Base-by-base conservation (phyloP, 2,329 filamentous ascomycete genomes). In the Neoascochyta sp. region DNA sequence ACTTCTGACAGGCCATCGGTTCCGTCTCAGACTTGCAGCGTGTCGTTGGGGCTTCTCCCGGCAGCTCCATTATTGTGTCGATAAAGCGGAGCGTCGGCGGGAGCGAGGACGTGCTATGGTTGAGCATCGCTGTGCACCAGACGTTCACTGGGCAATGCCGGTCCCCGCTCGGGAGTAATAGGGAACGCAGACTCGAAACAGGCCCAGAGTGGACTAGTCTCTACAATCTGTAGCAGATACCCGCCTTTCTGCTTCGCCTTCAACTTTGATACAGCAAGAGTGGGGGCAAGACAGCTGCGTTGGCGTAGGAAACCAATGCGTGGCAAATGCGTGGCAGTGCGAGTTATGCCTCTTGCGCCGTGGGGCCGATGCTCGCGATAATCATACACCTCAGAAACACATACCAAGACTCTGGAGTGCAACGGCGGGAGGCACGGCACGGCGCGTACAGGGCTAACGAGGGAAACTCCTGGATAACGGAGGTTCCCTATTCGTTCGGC, bases 361-460 rank as follows among this genome's bases (percentile, higher is more conserved):
- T 40, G 41, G 41, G 41, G 27, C 52, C 53, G 41, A 36, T 26
- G 34, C 39, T 48, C 48, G 45, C 39, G 50, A 32, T 40, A 50
- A 46, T 53, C 52, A 56, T 34, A 57, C 55, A 52, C 32, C 44
- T 47, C 39, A 41, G 47, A 54, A 53, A 50, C 45, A 33, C 39
- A 45, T 46, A 40, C 41, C 49, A 44, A 27, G 16, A 26, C 24
- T 28, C 37, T 29, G 39, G 30, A 34, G 27, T 34, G 39, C 22
- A 39, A 39, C 22, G 32, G 32, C 41, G 36, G 41, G 31, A 47
- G 32, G 40, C 45, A 48, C 47, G 48, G 53, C 43, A 50, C 38
- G 39, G 42, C 39, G 41, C 50, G 49, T 46, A 27, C n/a, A n/a
- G n/a, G n/a, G n/a, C n/a, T n/a, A n/a, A n/a, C n/a, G n/a, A n/a